Evolutionary conservation across 352 stramenopile species (phyloP), one percentile per base, ranked within the genome.

Genomic region (Pythium plurisporium): DNA sequence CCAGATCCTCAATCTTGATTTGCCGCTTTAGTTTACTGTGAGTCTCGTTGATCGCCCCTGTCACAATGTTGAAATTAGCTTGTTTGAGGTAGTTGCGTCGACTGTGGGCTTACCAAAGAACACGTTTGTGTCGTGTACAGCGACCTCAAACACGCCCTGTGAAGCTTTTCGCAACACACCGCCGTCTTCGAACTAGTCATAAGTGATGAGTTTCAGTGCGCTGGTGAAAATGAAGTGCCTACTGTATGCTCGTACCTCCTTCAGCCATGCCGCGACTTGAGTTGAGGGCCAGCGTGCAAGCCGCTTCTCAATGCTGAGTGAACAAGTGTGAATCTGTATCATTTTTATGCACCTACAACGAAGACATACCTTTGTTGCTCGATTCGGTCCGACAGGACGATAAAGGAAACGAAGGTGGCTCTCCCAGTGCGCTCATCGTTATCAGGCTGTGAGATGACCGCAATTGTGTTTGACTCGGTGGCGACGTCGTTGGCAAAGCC

Each of bases 11-110:
- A 0, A 53, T 40, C 7, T 62, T 68, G 12, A 74, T 62, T 31
- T 61, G 41, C 0, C 66, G 58, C 45, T 73, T 68, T 34, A 74
- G 34, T 43, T 67, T 72, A n/a, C 70, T 66, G 37, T 78, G 70
- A 15, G 57, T 64, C 23, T 59, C 55, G 36, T 73, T 58, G 29
- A 78, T 73, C 1, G 70, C 70, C 14, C 62, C 61, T 76, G n/a
- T n/a, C n/a, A n/a, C n/a, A n/a, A n/a, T n/a, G n/a, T n/a, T n/a
- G n/a, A n/a, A n/a, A n/a, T n/a, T n/a, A n/a, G n/a, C n/a, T n/a
- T n/a, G n/a, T n/a, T n/a, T n/a, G n/a, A n/a, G n/a, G n/a, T n/a
- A n/a, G n/a, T n/a, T n/a, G n/a, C n/a, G n/a, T n/a, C n/a, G n/a
- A n/a, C n/a, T n/a, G n/a, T n/a, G n/a, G n/a, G 31, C 59, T 25